These are phyloP conservation scores for Harringtonia lauricola DNA, from an alignment of 2,329 filamentous ascomycete species.

Conservation along the genomic window DNA sequence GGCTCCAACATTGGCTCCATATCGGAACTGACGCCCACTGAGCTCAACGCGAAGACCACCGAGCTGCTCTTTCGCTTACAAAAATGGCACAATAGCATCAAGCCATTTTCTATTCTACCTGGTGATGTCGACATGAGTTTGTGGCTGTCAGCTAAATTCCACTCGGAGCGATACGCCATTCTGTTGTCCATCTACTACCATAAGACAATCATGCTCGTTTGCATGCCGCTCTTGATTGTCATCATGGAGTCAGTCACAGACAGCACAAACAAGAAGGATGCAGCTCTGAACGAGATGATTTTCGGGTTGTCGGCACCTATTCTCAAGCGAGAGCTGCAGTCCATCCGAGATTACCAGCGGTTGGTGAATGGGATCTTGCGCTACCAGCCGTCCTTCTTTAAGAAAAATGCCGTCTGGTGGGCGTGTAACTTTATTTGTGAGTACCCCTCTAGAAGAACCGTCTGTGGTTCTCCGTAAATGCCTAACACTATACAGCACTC, in stretches of 20 bases:
- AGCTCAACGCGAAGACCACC: constrained; percentile 6
- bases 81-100: constrained; percentile 5
- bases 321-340: constrained; percentile 13
- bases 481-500: constrained; percentile 10
- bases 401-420: constrained; percentile 19
- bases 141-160: constrained; percentile 4
- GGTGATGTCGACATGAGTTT: not conserved
- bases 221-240: constrained; percentile 5
- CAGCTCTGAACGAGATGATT: not conserved
- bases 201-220: constrained; percentile 7
- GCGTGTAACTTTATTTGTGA: constrained; percentile 20
- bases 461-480: too few relatives aligned
- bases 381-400: constrained; percentile 12
- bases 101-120: constrained; percentile 5
- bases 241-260: constrained; percentile 6
- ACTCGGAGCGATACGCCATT: constrained; percentile 5
- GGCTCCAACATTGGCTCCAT: constrained; percentile 9
- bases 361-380: constrained; percentile 12
- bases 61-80: constrained; percentile 7
- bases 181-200: constrained; percentile 12
- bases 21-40: not conserved
- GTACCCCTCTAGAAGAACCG: constrained; percentile 1
- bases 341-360: constrained; percentile 11
- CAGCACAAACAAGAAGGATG: not conserved
- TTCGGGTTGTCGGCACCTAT: constrained; percentile 11